Base-by-base conservation (phyloP, 768 basidiomycete genomes). In the Kwoniella botswanensis region DNA sequence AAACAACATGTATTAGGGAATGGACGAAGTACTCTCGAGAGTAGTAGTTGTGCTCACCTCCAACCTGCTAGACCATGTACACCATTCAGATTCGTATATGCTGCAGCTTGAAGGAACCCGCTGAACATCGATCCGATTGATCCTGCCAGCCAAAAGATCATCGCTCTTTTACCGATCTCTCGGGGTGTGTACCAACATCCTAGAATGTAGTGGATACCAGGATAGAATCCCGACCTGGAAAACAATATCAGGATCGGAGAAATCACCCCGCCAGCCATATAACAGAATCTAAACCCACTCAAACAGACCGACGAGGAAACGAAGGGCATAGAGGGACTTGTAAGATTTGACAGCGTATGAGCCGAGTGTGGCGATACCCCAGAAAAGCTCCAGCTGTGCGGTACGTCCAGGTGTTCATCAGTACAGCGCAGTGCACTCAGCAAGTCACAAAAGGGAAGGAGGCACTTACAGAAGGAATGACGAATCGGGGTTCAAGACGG, bases 251-350 rank as follows among this genome's bases (percentile, higher is more conserved):
- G n/a, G 3, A 56, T 24, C 22, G 3, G 55, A 1, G n/a, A 18
- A 18, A 12, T 24, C 21, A n/a, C 21, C 21, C 0, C 0, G 1
- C 12, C 55, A 12, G 2, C 55, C n/a, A n/a, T 0, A 13, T 11
- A 52, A 26, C 42, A 29, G 21, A 15, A 3, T 22, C 29, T n/a
- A 1, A 3, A 55, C 76, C 29, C 58, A 75, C 68, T 82, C 81
- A 41, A 78, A 76, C 6, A 81, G 70, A 3, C 81, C 81, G 18
- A 82, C 77, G 18, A 82, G 65, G 72, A 82, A 82, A 0, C 81
- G 76, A n/a, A 77, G 57, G 24, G 75, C 81, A 58, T 79, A 82
- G 1, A 82, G 71, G 1, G 74, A 44, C 46, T 71, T 54, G 57
- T 72, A 71, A 24, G 69, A 63, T 44, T 74, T 77, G 70, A 82